These are phyloP conservation scores for Globisporangium abappressorium DNA, from an alignment of 352 stramenopile species.

Conservation along the genomic window DNA sequence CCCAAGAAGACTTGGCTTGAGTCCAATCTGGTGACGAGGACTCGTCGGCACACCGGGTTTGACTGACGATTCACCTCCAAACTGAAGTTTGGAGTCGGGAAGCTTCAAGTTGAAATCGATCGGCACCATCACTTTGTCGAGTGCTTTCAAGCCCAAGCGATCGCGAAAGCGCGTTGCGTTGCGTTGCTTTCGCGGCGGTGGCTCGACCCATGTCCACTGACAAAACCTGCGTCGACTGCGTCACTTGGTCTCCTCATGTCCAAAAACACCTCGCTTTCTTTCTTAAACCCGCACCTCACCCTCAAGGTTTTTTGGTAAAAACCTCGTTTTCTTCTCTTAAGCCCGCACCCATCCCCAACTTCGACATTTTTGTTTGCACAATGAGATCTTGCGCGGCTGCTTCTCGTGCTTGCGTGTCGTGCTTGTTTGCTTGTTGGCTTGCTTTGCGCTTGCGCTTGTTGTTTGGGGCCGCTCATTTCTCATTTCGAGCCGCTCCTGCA, in stretches of 20 bases:
- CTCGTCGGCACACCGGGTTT: constrained; percentile 4
- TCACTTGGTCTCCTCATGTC: background rate
- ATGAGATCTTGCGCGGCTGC: constrained; percentile 12
- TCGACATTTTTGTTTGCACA: constrained; percentile 8
- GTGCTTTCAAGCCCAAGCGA: background rate
- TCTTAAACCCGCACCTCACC: background rate
- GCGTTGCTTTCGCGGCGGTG: background rate
- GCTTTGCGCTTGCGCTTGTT: background rate
- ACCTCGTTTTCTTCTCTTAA: background rate
- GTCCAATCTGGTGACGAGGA: background rate
- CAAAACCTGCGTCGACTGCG: constrained; percentile 1
- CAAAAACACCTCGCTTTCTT: background rate
- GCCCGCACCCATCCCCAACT: background rate
- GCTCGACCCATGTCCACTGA: background rate
- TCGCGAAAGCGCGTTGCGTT: background rate
- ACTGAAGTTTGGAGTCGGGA: background rate
- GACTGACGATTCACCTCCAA: background rate
- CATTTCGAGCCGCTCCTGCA: constrained; percentile 6
- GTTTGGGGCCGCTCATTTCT: constrained; percentile 2
- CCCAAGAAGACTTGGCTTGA: background rate
- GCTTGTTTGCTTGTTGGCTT: background rate
- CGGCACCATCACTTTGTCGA: background rate
- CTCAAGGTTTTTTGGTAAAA: background rate
- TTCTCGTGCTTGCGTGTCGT: background rate
- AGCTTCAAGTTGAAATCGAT: constrained; percentile 4